Conservation (phyloP, 306 rosid genomes). For the Fragaria iinumae region DNA sequence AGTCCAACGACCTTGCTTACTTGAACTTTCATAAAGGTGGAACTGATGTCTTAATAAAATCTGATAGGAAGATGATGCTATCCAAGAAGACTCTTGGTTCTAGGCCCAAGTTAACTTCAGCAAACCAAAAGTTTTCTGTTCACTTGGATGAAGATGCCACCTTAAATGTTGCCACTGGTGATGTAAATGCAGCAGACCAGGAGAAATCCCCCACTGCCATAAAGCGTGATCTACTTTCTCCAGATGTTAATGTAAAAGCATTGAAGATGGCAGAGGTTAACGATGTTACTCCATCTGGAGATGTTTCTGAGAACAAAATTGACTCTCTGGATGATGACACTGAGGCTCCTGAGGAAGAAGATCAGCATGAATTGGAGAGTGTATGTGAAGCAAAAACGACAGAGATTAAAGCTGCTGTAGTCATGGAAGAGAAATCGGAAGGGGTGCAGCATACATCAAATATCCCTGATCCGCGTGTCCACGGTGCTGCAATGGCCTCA, state of each 20-base stretch:
- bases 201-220: constrained; percentile 26
- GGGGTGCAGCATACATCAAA: constrained; percentile 24
- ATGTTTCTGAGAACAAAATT: constrained; percentile 25
- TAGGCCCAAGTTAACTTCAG: constrained; percentile 43
- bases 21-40: constrained; percentile 30
- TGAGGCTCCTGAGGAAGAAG: constrained; percentile 58
- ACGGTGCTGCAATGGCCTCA: constrained; percentile 37
- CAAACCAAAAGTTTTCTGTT: constrained; percentile 40
- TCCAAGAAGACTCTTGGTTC: constrained; percentile 67
- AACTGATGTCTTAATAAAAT: constrained; percentile 30
- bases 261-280: constrained; percentile 23
- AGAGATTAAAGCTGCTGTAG: constrained; percentile 18
- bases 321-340: constrained; percentile 68
- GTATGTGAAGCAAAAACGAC: constrained; percentile 20
- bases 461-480: constrained; percentile 13
- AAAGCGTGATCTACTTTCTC: constrained; percentile 31
- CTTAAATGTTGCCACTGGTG: constrained; percentile 25
- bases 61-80: constrained; percentile 39
- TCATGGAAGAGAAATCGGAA: constrained; percentile 33
- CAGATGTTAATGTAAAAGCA: constrained; percentile 29
- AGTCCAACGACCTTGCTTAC: constrained; percentile 30
- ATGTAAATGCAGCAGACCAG: constrained; percentile 20
- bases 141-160: constrained; percentile 32
- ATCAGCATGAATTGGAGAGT: constrained; percentile 41
- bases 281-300: constrained; percentile 24